Conservation (phyloP, 2,329 filamentous ascomycete species). For the Pestalotiopsis sp. region DNA sequence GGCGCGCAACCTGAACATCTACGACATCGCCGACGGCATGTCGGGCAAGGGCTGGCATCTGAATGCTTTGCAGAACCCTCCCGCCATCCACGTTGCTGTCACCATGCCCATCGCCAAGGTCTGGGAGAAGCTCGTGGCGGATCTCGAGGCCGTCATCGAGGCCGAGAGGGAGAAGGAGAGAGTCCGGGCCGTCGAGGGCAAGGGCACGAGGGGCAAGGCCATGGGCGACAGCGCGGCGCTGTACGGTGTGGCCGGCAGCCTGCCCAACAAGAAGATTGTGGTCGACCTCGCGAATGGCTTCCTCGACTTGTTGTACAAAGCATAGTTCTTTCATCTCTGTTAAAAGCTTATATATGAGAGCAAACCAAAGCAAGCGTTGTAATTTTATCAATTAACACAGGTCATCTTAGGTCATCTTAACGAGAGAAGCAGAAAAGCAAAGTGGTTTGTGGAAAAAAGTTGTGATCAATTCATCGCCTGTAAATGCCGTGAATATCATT, state of each 20-base stretch:
- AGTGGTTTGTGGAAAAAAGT: background rate
- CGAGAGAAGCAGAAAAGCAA: background rate
- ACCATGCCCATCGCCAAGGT: slow-evolving; percentile 83
- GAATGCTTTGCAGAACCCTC: slow-evolving; percentile 88
- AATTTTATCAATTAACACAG: background rate
- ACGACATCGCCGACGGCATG: slow-evolving; percentile 93
- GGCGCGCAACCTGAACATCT: slow-evolving; percentile 83
- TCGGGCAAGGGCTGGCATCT: slow-evolving; percentile 87
- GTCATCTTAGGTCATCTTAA: background rate
- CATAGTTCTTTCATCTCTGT: slow-evolving; percentile 46
- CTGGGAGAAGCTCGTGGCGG: slow-evolving; percentile 76
- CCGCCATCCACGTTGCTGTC: slow-evolving; percentile 92
- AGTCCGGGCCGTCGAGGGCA: slow-evolving; percentile 70
- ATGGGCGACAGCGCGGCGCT: slow-evolving; percentile 82
- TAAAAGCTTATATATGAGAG: background rate
- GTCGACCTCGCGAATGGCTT: slow-evolving; percentile 89
- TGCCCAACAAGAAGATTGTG: slow-evolving; percentile 95
- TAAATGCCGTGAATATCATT: background rate
- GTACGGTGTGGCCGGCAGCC: slow-evolving; percentile 91
- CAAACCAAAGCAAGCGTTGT: background rate
- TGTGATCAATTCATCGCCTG: background rate
- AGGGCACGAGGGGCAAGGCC: slow-evolving; percentile 65
- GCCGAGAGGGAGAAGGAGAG: slow-evolving; percentile 82
- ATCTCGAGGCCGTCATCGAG: slow-evolving; percentile 69
- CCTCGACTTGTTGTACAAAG: slow-evolving; percentile 90